Evolutionary conservation across 2,329 filamentous ascomycete genomes (phyloP), one percentile per base, ranked within the genome.

Genomic region (Trichoderma koningii): DNA sequence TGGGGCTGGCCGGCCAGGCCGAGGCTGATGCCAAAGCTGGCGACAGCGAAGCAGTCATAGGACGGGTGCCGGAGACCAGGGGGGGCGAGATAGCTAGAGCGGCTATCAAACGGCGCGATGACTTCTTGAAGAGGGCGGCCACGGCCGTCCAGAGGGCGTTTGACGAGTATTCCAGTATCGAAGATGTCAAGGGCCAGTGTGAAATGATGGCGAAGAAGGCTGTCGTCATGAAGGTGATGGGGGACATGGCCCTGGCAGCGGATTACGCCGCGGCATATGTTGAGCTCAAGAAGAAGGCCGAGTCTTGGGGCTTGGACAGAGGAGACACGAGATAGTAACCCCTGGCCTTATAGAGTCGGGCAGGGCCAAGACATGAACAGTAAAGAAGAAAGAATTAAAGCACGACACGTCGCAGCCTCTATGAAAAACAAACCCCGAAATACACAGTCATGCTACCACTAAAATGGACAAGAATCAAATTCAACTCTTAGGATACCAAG

Each of bases 191-290:
- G n/a, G 87, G 87, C 62, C 89, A 91, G 76, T 89, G 91, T 72
- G 89, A 93, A 76, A 87, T 91, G 81, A 84, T 93, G 78, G 89
- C 89, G 21, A 95, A 95, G 81, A 93, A 92, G 77, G 89, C 90
- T 3, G 87, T 87, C 57, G 84, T 96, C 57, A 90, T 91, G 81
- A 87, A 88, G 74, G 79, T 89, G 53, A 82, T 85, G 7, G 90
- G 89, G 0, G 89, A 93, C 70, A 75, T 81, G 69, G 81, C 80
- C 19, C 71, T 88, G 67, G 87, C 88, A 1, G 89, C 89, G 70
- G 86, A 89, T 67, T 89, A 84, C 70, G 88, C 88, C 1, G 85
- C 86, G 2, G 84, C 83, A 68, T 91, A 90, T 73, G 74, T 89
- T 48, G 83, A 84, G 68, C 70, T 91, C 56, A 81, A 81, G 70